These are phyloP conservation scores for Guadua angustifolia DNA, from an alignment of 176 grass and related monocot species.

Conservation along the genomic window DNA sequence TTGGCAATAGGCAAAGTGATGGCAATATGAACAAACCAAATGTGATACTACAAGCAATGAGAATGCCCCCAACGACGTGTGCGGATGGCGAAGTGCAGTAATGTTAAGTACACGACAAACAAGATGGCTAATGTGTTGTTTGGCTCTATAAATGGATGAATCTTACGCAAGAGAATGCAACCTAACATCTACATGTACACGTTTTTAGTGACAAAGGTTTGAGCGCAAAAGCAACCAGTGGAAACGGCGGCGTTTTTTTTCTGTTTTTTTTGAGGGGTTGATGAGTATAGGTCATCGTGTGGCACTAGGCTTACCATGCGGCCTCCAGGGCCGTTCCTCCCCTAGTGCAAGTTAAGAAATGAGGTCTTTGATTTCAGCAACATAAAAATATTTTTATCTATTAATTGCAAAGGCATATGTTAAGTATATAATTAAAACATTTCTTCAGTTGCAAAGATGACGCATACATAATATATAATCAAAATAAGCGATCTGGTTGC, in stretches of 20 bases:
- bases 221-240: neutral
- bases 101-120: neutral
- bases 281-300: neutral
- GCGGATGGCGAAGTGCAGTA: neutral
- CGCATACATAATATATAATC: too few relatives aligned
- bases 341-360: too few relatives aligned
- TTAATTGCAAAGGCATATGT: too few relatives aligned
- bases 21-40: neutral
- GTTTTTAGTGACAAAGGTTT: too few relatives aligned
- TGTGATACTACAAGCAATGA: neutral
- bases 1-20: neutral
- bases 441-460: too few relatives aligned
- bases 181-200: neutral
- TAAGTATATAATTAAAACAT: too few relatives aligned
- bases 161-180: neutral
- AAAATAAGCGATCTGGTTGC: too few relatives aligned
- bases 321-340: too few relatives aligned
- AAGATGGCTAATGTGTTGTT: neutral
- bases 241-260: neutral
- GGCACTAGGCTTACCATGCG: neutral
- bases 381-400: too few relatives aligned
- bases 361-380: too few relatives aligned
- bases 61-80: neutral
- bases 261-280: neutral
- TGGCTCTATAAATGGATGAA: neutral